Base-by-base conservation (phyloP, 2,329 filamentous ascomycete species). In the Claviceps arundinis region DNA sequence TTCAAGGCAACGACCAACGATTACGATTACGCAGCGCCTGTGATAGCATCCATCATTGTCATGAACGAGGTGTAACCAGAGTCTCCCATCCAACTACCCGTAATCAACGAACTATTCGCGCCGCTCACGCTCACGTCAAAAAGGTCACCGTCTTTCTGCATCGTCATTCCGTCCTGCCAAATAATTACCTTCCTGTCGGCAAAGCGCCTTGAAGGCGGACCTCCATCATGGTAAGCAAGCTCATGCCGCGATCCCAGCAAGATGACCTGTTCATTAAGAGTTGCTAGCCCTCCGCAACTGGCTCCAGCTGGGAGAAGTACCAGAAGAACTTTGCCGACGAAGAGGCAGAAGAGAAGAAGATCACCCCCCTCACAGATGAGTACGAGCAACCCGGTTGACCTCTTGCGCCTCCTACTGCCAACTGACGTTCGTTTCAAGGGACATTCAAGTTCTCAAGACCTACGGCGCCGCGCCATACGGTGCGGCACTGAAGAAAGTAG, bases 261-360 rank as follows among this genome's bases (percentile, higher is more conserved):
- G 41, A 53, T 44, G 49, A 37, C 46, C 54, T 37, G 52, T 51
- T 40, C 55, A 56, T 59, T 66, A 57, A 66, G 57, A 41, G 19
- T 44, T 24, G 54, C 50, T 81, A 96, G 90, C 90, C 90, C 78
- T 91, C 87, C 75, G 91, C 93, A 71, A 95, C 86, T 64, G 93
- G 93, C 68, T 74, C 79, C 71, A 88, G 82, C 80, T 98, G 93
- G 93, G 93, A 98, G 80, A 97, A 97, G 77, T 97, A 95, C 78
- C 81, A 87, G 75, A 96, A 97, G 80, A 90, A 84, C 67, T 98
- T 88, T 67, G 91, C 85, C 66, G 93, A 98, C 66, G 93, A 98
- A 64, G 93, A 97, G 70, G 77, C 90, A 70, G 89, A 95, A 69
- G 93, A 98, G 80, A 98, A 98, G 85, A 98, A 98, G 82, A 98